phyloP scores from a whole-genome alignment of 495 filamentous ascomycete species.

The Aspergillus nanangensis region DNA sequence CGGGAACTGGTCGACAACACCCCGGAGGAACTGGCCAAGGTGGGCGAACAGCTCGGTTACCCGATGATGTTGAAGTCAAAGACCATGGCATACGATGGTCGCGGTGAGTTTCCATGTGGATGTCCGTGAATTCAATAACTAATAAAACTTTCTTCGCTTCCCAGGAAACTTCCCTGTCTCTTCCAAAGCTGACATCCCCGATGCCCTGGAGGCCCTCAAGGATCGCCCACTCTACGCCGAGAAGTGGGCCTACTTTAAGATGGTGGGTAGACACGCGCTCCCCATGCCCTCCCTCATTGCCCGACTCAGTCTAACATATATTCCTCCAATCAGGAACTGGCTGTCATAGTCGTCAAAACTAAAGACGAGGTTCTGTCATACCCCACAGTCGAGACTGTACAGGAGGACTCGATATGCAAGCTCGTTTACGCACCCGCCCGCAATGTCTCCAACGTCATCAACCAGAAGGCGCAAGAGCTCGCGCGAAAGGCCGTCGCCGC shows the following conservation, averaged over 20 bases:
- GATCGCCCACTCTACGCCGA: slow-evolving; percentile 80
- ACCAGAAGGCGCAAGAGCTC: slow-evolving; percentile 65
- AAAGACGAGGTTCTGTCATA: slow-evolving; percentile 75
- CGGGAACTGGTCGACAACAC: slow-evolving; percentile 51
- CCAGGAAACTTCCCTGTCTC: slow-evolving; percentile 73
- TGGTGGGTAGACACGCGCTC: slow-evolving; percentile 40
- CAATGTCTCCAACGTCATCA: slow-evolving; percentile 55
- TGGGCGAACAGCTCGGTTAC: slow-evolving; percentile 65
- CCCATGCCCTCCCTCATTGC: background rate
- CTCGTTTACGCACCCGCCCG: slow-evolving; percentile 84
- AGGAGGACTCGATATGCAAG: slow-evolving; percentile 95
- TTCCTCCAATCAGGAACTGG: slow-evolving; percentile 60
- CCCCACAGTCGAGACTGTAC: slow-evolving; percentile 89
- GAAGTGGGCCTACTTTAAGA: slow-evolving; percentile 80
- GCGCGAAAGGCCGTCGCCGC: slow-evolving; percentile 73
- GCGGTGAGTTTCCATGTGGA: slow-evolving; percentile 39
- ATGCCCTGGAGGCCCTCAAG: slow-evolving; percentile 64
- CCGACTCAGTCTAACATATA: background rate
- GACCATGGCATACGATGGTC: slow-evolving; percentile 90
- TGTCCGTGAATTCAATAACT: background rate
- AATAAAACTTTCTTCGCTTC: background rate
- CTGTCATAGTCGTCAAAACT: slow-evolving; percentile 93
- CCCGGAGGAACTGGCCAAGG: slow-evolving; percentile 55
- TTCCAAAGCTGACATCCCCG: slow-evolving; percentile 60
- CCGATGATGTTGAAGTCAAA: slow-evolving; percentile 95